Base-by-base conservation (phyloP, 2,329 filamentous ascomycete species). In the Rasamsonia emersonii region DNA sequence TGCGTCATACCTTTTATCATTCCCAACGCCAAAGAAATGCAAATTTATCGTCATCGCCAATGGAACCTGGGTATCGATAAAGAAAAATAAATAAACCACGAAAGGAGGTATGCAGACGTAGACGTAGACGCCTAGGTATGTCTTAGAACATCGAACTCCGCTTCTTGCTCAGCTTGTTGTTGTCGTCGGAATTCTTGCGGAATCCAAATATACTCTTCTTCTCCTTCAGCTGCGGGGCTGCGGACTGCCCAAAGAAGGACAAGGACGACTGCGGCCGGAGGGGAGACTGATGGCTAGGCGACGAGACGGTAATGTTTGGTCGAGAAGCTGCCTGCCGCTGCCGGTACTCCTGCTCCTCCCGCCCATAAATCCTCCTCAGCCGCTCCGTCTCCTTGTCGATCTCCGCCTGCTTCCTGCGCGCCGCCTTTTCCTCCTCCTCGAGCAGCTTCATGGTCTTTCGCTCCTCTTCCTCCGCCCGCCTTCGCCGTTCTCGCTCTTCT, bases 371-470 rank as follows among this genome's bases (percentile, higher is more conserved):
- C 42, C 62, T 67, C 35, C 70, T 64, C 5, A 95, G 62, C 1
- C 86, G 71, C 44, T 79, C 79, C 0, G 86, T 93, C 58, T 95
- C 88, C 25, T 76, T 75, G 20, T 93, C 77, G 8, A 85, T 68
- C 33, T 73, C 71, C 1, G 63, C 65, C 40, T 76, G 65, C 37
- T 61, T 65, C 36, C 61, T 65, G 34, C 63, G 65, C 8, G 51
- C 53, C 31, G 71, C 68, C 30, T 68, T 68, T 26, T 72, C 64
- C 47, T 77, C 73, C 14, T 63, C 61, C 23, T 67, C 64, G 5
- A 73, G 54, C 33, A 72, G 59, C 27, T 68, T 66, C 34, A 66
- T 65, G 0, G 71, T 61, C n/a, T 66, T 62, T 30, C 61, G 64
- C 15, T 68, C 63, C 44, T 71, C 68, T 37, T 70, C 68, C 36